Conservation (phyloP, 2,329 filamentous ascomycete genomes). For the Cladosporium sp. region DNA sequence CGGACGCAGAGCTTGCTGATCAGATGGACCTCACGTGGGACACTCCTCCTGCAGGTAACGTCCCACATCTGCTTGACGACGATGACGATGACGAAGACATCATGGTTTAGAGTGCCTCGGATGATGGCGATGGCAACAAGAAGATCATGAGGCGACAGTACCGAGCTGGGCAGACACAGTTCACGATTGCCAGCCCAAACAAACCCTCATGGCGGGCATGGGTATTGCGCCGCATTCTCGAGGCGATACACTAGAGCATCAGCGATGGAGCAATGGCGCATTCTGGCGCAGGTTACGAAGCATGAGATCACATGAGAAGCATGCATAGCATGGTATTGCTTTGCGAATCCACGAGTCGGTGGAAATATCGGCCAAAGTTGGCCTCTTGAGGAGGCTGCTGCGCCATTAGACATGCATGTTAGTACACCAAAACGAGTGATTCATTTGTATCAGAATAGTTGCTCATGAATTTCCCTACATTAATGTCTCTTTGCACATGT, state of each 20-base stretch:
- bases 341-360: neutral
- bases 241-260: slow-evolving; percentile 1
- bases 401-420: neutral
- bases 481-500: no score
- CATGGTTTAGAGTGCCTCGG: slow-evolving; percentile 21
- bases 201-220: neutral
- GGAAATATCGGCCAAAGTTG: neutral
- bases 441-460: neutral
- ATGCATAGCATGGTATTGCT: neutral
- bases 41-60: slow-evolving; percentile 12
- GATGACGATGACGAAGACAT: slow-evolving; percentile 29
- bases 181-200: neutral
- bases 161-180: neutral
- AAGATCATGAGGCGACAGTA: no score
- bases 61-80: slow-evolving; percentile 9
- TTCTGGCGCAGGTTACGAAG: slow-evolving; percentile 9
- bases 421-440: neutral
- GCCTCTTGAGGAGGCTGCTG: neutral
- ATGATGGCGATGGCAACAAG: neutral
- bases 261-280: slow-evolving; percentile 11
- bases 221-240: no score
- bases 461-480: neutral
- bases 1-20: slow-evolving; percentile 31
- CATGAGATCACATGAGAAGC: neutral
- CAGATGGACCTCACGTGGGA: slow-evolving; percentile 34